Percentiles rank a stretch among this genome's conserved stretches.
Evolutionary conservation across 129 eudicot species (phyloP).

Genomic region (Helichrysum umbraculigerum): DNA sequence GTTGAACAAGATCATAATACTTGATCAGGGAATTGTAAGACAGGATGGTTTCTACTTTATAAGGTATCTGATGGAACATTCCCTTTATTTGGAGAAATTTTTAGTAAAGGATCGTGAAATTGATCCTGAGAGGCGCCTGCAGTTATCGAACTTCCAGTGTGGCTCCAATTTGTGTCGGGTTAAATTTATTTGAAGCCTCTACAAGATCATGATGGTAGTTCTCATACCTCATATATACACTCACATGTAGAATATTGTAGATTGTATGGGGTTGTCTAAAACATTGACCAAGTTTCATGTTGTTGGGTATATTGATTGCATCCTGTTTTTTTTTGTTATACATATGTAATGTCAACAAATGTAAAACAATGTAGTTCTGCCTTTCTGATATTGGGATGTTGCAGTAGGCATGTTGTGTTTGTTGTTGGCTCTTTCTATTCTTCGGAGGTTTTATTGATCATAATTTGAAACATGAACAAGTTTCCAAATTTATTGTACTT

Average conservation of each 20-base stretch:
- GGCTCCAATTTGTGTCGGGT: constrained; percentile 22
- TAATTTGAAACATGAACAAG: too few species aligned
- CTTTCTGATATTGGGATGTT: neutral
- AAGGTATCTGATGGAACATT: constrained; percentile 14
- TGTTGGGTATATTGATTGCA: neutral
- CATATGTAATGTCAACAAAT: neutral
- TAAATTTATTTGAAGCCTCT: constrained; percentile 14
- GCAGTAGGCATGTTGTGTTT: neutral
- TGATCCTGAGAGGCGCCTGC: neutral
- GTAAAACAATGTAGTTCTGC: neutral
- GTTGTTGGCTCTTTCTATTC: too few species aligned
- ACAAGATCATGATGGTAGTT: neutral
- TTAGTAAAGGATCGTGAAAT: constrained; percentile 10
- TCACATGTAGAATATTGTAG: neutral
- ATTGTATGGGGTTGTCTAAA: constrained; percentile 8
- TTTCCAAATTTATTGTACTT: too few species aligned
- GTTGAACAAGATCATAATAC: constrained; percentile 17
- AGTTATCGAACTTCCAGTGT: constrained; percentile 15
- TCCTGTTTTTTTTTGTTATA: neutral
- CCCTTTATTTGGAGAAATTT: constrained; percentile 10
- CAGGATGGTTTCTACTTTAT: constrained; percentile 23
- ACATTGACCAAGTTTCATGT: constrained; percentile 1
- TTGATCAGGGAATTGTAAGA: constrained; percentile 16
- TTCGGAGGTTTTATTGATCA: too few species aligned
- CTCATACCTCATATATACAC: neutral